Percentiles rank a stretch among this genome's conserved stretches.
phyloP scores from a whole-genome alignment of 2,329 filamentous ascomycete genomes.

The Fusarium sp. region DNA sequence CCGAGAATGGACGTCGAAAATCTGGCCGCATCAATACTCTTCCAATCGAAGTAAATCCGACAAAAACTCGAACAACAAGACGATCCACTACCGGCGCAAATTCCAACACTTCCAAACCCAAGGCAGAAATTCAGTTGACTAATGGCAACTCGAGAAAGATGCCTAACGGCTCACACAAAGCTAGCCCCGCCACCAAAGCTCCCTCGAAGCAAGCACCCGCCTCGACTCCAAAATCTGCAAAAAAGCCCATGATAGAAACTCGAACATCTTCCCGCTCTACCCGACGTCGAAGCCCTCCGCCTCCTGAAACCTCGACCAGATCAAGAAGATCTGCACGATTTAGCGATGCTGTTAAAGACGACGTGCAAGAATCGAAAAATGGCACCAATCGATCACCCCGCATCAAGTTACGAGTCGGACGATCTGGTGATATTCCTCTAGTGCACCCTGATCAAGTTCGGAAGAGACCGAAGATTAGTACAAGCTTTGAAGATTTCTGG shows the following conservation, averaged over 20 bases:
- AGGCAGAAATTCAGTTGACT: constrained; percentile 44
- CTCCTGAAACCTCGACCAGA: constrained; percentile 57
- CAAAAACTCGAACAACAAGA: constrained; percentile 65
- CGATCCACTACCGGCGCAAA: constrained; percentile 51
- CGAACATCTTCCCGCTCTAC: constrained; percentile 50
- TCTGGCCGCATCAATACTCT: constrained; percentile 73
- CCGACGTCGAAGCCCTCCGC: constrained; percentile 58
- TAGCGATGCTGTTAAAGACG: constrained; percentile 46
- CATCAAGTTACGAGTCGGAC: constrained; percentile 62
- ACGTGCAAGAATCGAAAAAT: constrained; percentile 33
- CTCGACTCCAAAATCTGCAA: constrained; percentile 49
- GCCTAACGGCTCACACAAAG: constrained; percentile 45
- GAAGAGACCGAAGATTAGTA: constrained; percentile 64
- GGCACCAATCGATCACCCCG: constrained; percentile 55
- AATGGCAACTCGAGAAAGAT: constrained; percentile 46
- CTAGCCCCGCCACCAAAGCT: constrained; percentile 45
- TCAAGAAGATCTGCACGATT: constrained; percentile 59
- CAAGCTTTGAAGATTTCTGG: constrained; percentile 70
- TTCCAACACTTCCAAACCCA: constrained; percentile 52
- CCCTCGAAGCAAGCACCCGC: constrained; percentile 39
- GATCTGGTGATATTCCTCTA: constrained; percentile 62
- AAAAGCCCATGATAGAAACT: constrained; percentile 47
- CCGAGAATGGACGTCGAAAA: constrained; percentile 77
- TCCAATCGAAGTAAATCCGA: constrained; percentile 65
- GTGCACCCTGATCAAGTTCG: constrained; percentile 71